phyloP scores from a whole-genome alignment of 2,329 filamentous ascomycete species.

The Cadophora luteo-olivacea region DNA sequence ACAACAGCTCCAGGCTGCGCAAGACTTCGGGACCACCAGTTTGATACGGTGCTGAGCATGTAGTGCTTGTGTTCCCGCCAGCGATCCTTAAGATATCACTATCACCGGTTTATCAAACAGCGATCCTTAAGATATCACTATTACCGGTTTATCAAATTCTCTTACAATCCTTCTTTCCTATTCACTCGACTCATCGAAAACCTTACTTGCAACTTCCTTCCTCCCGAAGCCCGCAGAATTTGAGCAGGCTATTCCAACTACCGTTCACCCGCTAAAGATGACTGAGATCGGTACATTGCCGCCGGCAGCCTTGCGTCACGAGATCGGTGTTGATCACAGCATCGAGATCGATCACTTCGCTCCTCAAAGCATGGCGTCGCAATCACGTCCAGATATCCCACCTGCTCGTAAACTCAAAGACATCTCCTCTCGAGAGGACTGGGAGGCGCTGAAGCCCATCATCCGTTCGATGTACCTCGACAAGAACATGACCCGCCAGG shows the following conservation, averaged over 20 bases:
- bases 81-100: too few relatives aligned
- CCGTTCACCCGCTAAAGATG: background rate
- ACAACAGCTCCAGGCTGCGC: background rate
- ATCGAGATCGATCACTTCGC: background rate
- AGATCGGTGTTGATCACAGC: background rate
- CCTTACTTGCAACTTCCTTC: background rate
- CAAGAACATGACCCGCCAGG: slow-evolving; percentile 12
- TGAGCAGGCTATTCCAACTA: background rate
- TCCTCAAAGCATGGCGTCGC: background rate
- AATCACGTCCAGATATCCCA: background rate
- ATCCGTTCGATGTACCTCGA: slow-evolving; percentile 15
- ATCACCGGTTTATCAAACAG: too few relatives aligned
- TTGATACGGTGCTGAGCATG: too few relatives aligned
- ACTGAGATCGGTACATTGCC: background rate
- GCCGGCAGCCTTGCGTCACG: background rate
- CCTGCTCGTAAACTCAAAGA: background rate
- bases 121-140: too few relatives aligned
- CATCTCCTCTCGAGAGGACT: slow-evolving; percentile 1
- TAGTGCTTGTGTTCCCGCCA: too few relatives aligned
- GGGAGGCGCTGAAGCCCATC: slow-evolving; percentile 5
- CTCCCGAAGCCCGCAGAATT: background rate
- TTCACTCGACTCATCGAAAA: too few relatives aligned
- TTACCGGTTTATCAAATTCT: too few relatives aligned
- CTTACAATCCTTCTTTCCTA: background rate
- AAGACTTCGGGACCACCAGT: background rate